Evolutionary conservation across 768 basidiomycete genomes (phyloP), one percentile per base, ranked within the genome.

Genomic region (Lyophyllum atratum): DNA sequence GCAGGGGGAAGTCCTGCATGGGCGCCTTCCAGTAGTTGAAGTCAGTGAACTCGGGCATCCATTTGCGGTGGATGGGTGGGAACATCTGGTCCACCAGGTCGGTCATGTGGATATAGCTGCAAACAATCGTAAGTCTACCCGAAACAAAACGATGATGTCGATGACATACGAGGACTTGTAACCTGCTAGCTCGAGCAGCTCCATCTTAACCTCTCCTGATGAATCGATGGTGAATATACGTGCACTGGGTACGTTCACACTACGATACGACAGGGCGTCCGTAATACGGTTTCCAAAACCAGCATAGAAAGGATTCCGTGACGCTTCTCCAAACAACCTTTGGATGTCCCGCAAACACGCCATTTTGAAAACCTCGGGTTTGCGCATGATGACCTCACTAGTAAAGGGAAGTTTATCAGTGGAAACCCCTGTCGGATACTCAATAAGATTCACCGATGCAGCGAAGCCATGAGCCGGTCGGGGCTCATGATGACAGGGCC

Each of bases 331-430:
- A 67, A 98, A 99, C 6, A 98, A 71, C 21, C 94, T 80, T 62
- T 92, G 92, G 52, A 98, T 96, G 73, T 98, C 97, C 42, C 95
- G 83, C 56, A 98, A 75, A 74, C 95, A 98, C 1, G 96, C 95
- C 97, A 99, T 99, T 76, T 99, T 99, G 83, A 99, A 99, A n/a
- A 98, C 84, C 68, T 99, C 97, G 0, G 97, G 97, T 72, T 98
- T 98, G 34, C 95, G 89, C 90, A 98, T 92, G 67, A 99, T 96
- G 15, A 99, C 96, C 74, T 99, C 97, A 4, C 95, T 97, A 64
- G 9, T 53, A 33, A 26, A 51, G 25, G 55, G 24, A 7, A n/a
- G n/a, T n/a, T n/a, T n/a, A 28, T 53, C 5, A 56, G 28, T 28
- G 2, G 19, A 22, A 44, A 10, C 15, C 15, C 22, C 19, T 31